phyloP scores from a whole-genome alignment of 1,284 basidiomycete genomes.

The Hemileia vastatrix region DNA sequence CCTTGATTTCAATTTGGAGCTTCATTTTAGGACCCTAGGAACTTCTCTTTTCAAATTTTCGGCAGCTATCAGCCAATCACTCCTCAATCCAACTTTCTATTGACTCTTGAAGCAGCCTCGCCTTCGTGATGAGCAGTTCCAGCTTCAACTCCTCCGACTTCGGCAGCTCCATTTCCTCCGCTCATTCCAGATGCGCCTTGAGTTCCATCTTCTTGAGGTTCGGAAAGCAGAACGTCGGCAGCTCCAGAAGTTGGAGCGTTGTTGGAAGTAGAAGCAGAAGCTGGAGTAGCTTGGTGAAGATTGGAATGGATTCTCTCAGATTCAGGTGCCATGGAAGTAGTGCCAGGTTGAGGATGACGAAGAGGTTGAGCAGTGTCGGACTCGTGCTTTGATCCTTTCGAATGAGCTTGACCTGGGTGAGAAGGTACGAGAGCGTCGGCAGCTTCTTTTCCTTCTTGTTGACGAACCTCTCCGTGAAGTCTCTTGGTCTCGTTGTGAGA shows the following conservation, averaged over 20 bases:
- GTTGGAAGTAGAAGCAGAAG: too few relatives aligned
- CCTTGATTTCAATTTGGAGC: too few relatives aligned
- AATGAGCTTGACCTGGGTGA: too few relatives aligned
- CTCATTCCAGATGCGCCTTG: neutral
- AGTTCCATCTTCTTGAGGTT: neutral
- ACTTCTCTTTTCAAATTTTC: too few relatives aligned
- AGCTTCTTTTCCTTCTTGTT: neutral
- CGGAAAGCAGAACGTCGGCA: neutral
- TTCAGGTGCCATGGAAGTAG: neutral
- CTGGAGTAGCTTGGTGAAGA: too few relatives aligned
- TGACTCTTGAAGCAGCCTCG: neutral
- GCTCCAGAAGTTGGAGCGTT: too few relatives aligned
- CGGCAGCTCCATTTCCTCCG: neutral
- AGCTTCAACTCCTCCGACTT: neutral
- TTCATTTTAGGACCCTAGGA: too few relatives aligned
- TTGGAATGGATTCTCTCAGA: neutral
- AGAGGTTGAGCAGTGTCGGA: too few relatives aligned
- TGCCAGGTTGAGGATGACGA: too few relatives aligned
- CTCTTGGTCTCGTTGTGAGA: neutral
- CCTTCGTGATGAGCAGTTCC: neutral
- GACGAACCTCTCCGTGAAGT: neutral
- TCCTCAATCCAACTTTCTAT: neutral
- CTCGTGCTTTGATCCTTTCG: too few relatives aligned
- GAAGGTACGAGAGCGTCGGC: neutral
- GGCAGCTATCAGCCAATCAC: too few relatives aligned